Evolutionary conservation across 495 filamentous ascomycete genomes (phyloP).

Genomic region (Sabuloglossum arenarium): DNA sequence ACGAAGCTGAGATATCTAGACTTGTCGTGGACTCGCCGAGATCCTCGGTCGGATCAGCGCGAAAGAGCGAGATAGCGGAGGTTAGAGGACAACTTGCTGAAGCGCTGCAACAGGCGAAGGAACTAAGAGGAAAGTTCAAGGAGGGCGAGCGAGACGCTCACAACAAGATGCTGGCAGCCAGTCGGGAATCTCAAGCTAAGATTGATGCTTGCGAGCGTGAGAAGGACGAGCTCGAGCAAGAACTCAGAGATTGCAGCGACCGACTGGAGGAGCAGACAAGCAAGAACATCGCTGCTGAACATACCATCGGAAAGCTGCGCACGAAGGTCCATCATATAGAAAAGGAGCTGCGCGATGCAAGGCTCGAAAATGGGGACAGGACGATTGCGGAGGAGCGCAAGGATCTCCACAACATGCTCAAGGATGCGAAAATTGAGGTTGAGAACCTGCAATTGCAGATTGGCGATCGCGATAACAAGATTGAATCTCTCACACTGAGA

Average conservation of each 20-base stretch:
- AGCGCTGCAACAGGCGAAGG: neutral
- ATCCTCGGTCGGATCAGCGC: conserved; percentile 14
- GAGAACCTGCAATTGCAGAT: conserved; percentile 36
- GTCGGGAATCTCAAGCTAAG: conserved; percentile 5
- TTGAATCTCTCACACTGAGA: conserved; percentile 4
- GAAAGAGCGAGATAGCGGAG: neutral
- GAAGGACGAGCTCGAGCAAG: conserved; percentile 15
- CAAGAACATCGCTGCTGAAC: conserved; percentile 13
- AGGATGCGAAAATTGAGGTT: conserved; percentile 42
- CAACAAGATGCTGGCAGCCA: neutral
- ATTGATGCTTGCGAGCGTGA: conserved; percentile 12
- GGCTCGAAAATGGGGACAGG: conserved; percentile 13
- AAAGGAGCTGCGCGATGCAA: conserved; percentile 15
- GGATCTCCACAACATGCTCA: conserved; percentile 44
- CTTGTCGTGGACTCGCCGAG: conserved; percentile 4
- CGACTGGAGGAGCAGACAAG: conserved; percentile 14
- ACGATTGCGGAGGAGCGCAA: conserved; percentile 37
- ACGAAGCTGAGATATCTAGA: conserved; percentile 30
- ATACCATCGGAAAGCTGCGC: conserved; percentile 13
- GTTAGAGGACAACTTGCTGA: conserved; percentile 1
- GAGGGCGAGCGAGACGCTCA: neutral
- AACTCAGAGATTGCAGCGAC: conserved; percentile 12
- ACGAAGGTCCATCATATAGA: conserved; percentile 18
- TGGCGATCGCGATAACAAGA: conserved; percentile 14
- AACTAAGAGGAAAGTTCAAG: neutral